Percentiles rank a stretch among this genome's conserved stretches.
These are phyloP conservation scores for Tarenaya hassleriana DNA, from an alignment of 345 rosid genomes.

Conservation along the genomic window DNA sequence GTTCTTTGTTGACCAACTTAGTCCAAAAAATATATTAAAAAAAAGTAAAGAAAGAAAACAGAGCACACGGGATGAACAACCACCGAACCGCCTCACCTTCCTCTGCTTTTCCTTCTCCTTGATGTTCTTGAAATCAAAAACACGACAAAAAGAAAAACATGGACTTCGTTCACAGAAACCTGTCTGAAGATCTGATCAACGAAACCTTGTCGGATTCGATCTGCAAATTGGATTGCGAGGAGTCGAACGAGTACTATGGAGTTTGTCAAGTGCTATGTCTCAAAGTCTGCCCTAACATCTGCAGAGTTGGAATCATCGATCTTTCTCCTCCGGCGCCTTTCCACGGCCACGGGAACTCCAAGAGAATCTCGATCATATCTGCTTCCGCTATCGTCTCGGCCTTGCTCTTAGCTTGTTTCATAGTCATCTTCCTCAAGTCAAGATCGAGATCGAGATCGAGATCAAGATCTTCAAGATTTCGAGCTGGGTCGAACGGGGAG, in stretches of 20 bases:
- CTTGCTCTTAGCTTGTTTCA: constrained; percentile 28
- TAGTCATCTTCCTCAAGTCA: constrained; percentile 28
- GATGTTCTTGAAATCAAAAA: constrained; percentile 32
- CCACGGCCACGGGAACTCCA: constrained; percentile 12
- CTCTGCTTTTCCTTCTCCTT: constrained; percentile 14
- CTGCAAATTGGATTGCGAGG: constrained; percentile 3
- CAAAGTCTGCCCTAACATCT: constrained; percentile 23
- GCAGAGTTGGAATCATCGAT: not conserved
- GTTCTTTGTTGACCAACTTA: no score
- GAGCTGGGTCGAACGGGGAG: constrained; percentile 10
- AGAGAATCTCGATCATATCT: constrained; percentile 24
- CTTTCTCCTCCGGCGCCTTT: constrained; percentile 14
- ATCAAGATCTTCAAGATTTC: constrained; percentile 9
- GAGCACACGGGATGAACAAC: no score
- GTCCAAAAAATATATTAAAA: no score
- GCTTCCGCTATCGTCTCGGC: constrained; percentile 27
- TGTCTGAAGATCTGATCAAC: constrained; percentile 12
- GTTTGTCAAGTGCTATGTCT: constrained; percentile 13
- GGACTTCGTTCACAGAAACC: constrained; percentile 21
- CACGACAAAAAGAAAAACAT: constrained; percentile 22
- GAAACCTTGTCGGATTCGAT: not conserved
- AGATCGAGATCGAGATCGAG: constrained; percentile 17
- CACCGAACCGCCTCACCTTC: no score
- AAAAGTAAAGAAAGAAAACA: no score
- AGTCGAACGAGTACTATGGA: not conserved